Percentiles rank a stretch among this genome's conserved stretches.
phyloP scores from a whole-genome alignment of 2,329 filamentous ascomycete genomes.

The Clonostachys chloroleuca region DNA sequence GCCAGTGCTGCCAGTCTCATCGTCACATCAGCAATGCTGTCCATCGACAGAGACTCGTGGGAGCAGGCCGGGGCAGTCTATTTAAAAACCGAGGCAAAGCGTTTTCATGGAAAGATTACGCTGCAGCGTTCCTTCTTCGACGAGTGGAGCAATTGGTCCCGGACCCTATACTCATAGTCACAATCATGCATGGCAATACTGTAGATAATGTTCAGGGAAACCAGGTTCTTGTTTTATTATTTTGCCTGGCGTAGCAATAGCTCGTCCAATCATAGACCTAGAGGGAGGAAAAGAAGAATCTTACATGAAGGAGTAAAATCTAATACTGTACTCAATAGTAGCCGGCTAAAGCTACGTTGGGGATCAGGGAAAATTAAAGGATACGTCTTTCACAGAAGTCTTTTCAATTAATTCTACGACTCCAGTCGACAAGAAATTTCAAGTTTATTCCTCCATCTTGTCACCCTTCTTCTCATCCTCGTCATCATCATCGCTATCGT shows the following conservation, averaged over 20 bases:
- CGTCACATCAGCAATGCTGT: conserved; percentile 57
- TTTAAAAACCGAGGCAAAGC: conserved; percentile 50
- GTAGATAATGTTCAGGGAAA: no score
- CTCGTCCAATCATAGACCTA: no score
- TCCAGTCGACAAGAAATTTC: not conserved
- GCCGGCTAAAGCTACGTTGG: no score
- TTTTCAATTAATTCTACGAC: no score
- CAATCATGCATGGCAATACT: no score
- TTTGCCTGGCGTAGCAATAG: no score
- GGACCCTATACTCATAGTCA: conserved; percentile 23
- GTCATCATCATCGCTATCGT: conserved; percentile 72
- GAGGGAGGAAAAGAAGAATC: no score
- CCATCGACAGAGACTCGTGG: conserved; percentile 45
- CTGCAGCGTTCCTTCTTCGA: conserved; percentile 63
- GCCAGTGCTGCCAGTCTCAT: conserved; percentile 71
- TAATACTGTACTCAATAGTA: no score
- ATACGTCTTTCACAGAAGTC: no score
- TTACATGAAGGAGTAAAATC: no score
- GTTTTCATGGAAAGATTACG: conserved; percentile 53
- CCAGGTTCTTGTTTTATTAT: no score
- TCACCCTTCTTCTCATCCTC: conserved; percentile 58
- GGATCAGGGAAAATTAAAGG: no score
- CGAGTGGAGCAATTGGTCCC: conserved; percentile 73
- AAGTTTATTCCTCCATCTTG: conserved; percentile 82
- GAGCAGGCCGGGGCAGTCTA: conserved; percentile 60